A percentile compares a stretch with the other conserved stretches of the same genome.
phyloP scores from a whole-genome alignment of 2,329 filamentous ascomycete species.

The Alternaria postmessia region DNA sequence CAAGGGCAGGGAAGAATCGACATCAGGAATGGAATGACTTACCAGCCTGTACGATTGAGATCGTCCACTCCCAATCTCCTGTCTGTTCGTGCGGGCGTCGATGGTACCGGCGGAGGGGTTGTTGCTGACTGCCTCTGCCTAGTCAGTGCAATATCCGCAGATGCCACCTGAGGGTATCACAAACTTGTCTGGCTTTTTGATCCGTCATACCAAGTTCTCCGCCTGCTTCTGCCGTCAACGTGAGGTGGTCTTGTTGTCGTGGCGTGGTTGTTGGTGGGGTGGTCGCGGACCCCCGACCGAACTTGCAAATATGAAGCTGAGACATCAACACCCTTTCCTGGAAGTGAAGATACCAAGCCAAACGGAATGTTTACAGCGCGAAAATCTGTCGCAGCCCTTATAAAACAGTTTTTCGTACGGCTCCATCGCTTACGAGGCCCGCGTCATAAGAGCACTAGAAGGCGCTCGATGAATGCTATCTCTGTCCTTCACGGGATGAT shows the following conservation, averaged over 20 bases:
- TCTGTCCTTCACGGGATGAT: not conserved
- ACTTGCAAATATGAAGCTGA: conserved; percentile 2
- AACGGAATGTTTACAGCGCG: not conserved
- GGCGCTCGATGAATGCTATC: not conserved
- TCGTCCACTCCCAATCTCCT: not conserved
- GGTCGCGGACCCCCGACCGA: not conserved
- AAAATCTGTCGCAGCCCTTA: too few species aligned
- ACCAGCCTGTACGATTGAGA: not conserved
- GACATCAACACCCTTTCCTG: not conserved
- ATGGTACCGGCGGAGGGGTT: not conserved
- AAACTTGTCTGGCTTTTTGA: not conserved
- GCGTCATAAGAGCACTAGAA: not conserved
- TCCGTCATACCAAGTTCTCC: not conserved
- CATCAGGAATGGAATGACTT: not conserved
- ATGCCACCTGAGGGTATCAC: not conserved
- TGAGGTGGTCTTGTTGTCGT: not conserved
- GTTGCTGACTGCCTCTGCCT: not conserved
- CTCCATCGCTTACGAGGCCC: not conserved
- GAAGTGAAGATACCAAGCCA: not conserved
- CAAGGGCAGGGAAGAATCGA: not conserved
- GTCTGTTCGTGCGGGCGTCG: not conserved
- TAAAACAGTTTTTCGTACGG: too few species aligned
- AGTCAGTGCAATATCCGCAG: not conserved
- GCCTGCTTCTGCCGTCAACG: not conserved
- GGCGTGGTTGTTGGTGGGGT: not conserved